Evolutionary conservation across 202 grass and related monocot genomes (phyloP), one percentile per base, ranked within the genome.

Genomic region (Carex arenaria): DNA sequence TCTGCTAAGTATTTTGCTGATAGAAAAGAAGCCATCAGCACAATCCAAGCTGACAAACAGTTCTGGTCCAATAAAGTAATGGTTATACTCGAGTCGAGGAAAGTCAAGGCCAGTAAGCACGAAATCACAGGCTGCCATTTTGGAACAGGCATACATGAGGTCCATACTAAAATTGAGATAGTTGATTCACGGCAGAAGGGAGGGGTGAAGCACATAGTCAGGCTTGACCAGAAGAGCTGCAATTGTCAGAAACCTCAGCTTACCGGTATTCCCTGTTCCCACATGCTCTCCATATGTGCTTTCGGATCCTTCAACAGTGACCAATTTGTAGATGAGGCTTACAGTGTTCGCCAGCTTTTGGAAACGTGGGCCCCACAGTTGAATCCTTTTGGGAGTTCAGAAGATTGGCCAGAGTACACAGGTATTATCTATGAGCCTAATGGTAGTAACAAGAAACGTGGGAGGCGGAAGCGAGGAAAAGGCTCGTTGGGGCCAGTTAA

Each of bases 1-100:
- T 85, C 71, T 38, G 59, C 67, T 4, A 31, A 85, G 8, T 78
- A 76, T 47, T 85, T 85, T 78, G 56, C 74, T 2, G 83, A 76
- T 8, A 77, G 73, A 38, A 77, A 77, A 30, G 73, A 59, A 77
- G 52, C 52, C 5, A 15, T 52, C 28, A 77, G 53, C 7, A 77
- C n/a, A 59, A 77, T 77, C 53, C 52, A 77, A 77, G 26, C 28
- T 34, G 73, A 59, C 17, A 77, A 77, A 17, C 73, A 77, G 73
- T 77, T 56, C 28, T 77, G 73, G 73, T 77, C 73, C 52, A 77
- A 77, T 36, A 77, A 77, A 53, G 52, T 77, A 57, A 77, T 57
- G 13, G 28, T 17, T 53, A 56, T 77, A 34, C 73, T 77, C 4
- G 73, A 56, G 49, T 15, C 52, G 1, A 59, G 52, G 52, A 77